phyloP scores from a whole-genome alignment of 257 asterid species.

The Vinca minor region DNA sequence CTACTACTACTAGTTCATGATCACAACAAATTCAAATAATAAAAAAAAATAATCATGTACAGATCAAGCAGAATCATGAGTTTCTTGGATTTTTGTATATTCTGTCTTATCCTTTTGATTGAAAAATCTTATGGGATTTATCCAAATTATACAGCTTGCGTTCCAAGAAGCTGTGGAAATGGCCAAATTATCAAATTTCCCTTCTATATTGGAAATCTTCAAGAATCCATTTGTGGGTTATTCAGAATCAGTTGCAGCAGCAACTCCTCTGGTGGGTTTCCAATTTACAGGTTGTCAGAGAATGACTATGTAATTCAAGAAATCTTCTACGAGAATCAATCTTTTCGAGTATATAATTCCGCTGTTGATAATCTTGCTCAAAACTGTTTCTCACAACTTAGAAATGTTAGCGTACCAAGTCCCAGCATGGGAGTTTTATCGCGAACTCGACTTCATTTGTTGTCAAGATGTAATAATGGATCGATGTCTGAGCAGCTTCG shows the following conservation, averaged over 20 bases:
- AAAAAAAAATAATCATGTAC: no score
- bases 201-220: conserved; percentile 28
- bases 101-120: conserved; percentile 23
- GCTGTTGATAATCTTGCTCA: conserved; percentile 5
- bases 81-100: conserved; percentile 9
- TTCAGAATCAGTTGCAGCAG: conserved; percentile 31
- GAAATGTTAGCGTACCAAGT: conserved; percentile 18
- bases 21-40: no score
- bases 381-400: conserved; percentile 28
- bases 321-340: conserved; percentile 22
- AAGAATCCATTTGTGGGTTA: conserved; percentile 42
- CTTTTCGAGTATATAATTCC: conserved; percentile 22
- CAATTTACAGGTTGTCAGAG: conserved; percentile 23
- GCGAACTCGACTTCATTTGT: neutral
- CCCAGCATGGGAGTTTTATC: neutral
- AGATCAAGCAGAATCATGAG: no score
- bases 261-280: conserved; percentile 26
- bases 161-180: conserved; percentile 22
- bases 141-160: conserved; percentile 37
- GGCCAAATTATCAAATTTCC: conserved; percentile 56
- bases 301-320: conserved; percentile 26
- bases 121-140: conserved; percentile 27
- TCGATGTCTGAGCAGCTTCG: no score
- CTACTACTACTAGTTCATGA: no score
- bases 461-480: conserved; percentile 16